Percentiles rank a stretch among this genome's conserved stretches.
These are phyloP conservation scores for Penicillium simplicissimum DNA, from an alignment of 495 filamentous ascomycete genomes.

Conservation along the genomic window DNA sequence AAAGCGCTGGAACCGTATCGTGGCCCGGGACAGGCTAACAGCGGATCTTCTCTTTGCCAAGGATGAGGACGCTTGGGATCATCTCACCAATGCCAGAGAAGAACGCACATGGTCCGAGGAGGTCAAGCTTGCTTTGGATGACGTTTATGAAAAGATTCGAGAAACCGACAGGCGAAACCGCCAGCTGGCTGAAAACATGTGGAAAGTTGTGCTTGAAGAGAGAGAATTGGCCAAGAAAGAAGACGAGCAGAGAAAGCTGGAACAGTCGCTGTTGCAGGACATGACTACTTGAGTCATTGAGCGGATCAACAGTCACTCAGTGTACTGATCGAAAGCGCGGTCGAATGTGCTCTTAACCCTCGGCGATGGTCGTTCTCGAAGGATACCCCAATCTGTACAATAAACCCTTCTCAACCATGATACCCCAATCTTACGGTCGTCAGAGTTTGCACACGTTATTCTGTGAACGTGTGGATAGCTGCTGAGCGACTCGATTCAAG, in stretches of 20 bases:
- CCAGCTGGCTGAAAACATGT: slow-evolving; percentile 40
- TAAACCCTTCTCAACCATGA: slow-evolving; percentile 1
- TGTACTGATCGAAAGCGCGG: background rate
- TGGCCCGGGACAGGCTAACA: slow-evolving; percentile 33
- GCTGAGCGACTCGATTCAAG: background rate
- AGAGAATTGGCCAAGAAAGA: slow-evolving; percentile 39
- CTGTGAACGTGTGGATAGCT: background rate
- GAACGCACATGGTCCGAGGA: slow-evolving; percentile 27
- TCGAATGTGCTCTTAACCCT: background rate
- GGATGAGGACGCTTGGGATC: slow-evolving; percentile 63
- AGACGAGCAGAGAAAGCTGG: slow-evolving; percentile 17
- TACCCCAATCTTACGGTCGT: background rate
- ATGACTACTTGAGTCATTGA: background rate
- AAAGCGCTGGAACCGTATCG: slow-evolving; percentile 39
- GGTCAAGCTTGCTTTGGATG: slow-evolving; percentile 17
- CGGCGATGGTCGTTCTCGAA: background rate
- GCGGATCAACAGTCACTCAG: background rate
- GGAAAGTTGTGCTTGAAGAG: slow-evolving; percentile 46
- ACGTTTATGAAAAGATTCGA: slow-evolving; percentile 25
- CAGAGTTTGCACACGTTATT: background rate
- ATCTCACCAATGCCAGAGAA: slow-evolving; percentile 30
- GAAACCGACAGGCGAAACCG: slow-evolving; percentile 29
- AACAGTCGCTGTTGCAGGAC: slow-evolving; percentile 5
- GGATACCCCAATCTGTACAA: background rate
- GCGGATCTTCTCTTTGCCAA: slow-evolving; percentile 43